These are phyloP conservation scores for Alliaria petiolata DNA, from an alignment of 345 rosid species.

Conservation along the genomic window DNA sequence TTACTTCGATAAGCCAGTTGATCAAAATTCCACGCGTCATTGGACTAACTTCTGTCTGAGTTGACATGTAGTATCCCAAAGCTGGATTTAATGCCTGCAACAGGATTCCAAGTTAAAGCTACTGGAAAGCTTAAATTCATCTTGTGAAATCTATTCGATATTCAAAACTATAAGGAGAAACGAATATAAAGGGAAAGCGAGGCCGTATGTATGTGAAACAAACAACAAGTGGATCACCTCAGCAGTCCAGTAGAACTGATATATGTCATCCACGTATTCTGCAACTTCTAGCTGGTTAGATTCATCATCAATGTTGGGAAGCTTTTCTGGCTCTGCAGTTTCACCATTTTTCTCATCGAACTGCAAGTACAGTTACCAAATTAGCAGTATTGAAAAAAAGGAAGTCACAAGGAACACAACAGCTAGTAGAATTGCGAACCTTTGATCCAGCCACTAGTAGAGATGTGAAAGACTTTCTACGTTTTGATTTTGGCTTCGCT, in stretches of 20 bases:
- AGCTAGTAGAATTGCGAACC: conserved; percentile 36
- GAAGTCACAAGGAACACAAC: not conserved
- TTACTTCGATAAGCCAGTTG: conserved; percentile 96
- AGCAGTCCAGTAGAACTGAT: conserved; percentile 77
- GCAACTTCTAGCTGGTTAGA: conserved; percentile 90
- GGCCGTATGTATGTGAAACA: not conserved
- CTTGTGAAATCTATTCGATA: not conserved
- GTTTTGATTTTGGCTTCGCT: conserved; percentile 50
- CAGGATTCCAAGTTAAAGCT: conserved; percentile 17
- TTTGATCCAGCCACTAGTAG: conserved; percentile 68
- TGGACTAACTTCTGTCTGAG: conserved; percentile 60
- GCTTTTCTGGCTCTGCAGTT: conserved; percentile 36
- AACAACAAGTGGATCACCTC: conserved; percentile 52
- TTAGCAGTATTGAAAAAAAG: conserved; percentile 7
- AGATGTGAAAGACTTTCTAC: conserved; percentile 89
- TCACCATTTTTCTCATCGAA: conserved; percentile 48
- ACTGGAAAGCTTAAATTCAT: conserved; percentile 6
- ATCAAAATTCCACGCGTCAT: conserved; percentile 79
- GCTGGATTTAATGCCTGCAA: conserved; percentile 60
- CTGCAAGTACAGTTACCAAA: conserved; percentile 41
- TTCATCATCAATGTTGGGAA: conserved; percentile 71
- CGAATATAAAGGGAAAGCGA: conserved; percentile 1
- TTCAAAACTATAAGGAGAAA: not conserved
- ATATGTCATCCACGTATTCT: conserved; percentile 91
- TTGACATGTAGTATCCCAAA: conserved; percentile 54